Percentiles rank a stretch among this genome's conserved stretches.
These are phyloP conservation scores for Trichocladium uniseriatum DNA, from an alignment of 495 filamentous ascomycete species.

Conservation along the genomic window DNA sequence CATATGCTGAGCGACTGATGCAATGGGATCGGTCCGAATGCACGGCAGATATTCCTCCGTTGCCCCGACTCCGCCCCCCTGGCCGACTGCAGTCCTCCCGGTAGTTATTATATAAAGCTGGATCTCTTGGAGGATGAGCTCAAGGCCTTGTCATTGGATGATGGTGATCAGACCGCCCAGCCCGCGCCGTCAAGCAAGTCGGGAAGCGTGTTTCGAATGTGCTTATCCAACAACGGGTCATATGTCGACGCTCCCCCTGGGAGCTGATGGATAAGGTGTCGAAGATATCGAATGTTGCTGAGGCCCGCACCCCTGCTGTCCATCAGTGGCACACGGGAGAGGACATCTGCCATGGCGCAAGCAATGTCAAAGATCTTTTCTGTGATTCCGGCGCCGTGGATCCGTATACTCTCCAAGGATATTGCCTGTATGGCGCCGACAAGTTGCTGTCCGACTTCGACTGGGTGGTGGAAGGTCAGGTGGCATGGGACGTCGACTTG, in stretches of 20 bases:
- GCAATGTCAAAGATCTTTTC: constrained; percentile 51
- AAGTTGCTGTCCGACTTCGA: constrained; percentile 23
- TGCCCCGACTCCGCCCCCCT: no score
- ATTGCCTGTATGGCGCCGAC: constrained; percentile 44
- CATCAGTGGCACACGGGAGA: constrained; percentile 25
- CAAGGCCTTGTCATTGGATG: no score
- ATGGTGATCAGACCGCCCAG: no score
- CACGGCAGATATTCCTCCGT: no score
- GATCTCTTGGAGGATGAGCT: no score
- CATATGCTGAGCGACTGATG: no score
- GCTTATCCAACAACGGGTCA: not conserved
- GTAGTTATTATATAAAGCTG: no score
- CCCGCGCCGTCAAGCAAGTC: no score
- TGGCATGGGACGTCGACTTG: constrained; percentile 13
- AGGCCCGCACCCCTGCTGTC: not conserved
- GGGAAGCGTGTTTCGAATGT: not conserved
- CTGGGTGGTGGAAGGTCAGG: constrained; percentile 1
- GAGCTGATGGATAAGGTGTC: not conserved
- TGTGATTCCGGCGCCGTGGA: constrained; percentile 53
- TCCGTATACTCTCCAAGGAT: constrained; percentile 45
- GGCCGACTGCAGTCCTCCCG: no score
- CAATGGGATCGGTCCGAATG: no score
- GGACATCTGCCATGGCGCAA: constrained; percentile 47
- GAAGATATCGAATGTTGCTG: not conserved
- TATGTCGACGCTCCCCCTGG: constrained; percentile 1